Evolutionary conservation across 441 rosid species (phyloP).

Genomic region (Syzygium syzygioides): DNA sequence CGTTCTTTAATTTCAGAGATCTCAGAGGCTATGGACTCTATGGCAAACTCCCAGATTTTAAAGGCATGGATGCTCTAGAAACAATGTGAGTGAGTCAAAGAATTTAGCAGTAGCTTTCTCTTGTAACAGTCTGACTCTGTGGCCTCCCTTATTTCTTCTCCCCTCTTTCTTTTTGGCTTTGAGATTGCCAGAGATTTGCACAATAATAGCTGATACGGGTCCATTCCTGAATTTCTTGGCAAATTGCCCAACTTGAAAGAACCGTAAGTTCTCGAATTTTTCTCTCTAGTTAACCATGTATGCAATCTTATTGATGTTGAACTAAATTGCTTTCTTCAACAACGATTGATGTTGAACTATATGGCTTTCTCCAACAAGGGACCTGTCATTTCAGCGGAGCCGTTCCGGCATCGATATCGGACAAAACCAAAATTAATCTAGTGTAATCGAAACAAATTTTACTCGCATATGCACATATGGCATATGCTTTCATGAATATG

Average conservation of each 20-base stretch:
- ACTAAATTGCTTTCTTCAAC: background rate
- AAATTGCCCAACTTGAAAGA: background rate
- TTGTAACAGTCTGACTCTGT: background rate
- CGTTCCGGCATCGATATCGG: background rate
- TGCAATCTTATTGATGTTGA: background rate
- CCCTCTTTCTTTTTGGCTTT: background rate
- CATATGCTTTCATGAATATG: background rate
- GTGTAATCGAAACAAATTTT: background rate
- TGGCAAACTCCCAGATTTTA: background rate
- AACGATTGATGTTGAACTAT: background rate
- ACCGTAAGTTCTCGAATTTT: background rate
- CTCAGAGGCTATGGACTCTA: background rate
- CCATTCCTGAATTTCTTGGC: background rate
- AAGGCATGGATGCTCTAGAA: background rate
- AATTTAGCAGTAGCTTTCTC: background rate
- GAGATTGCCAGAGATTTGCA: background rate
- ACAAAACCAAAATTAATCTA: background rate
- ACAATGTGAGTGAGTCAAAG: background rate
- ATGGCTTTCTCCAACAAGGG: background rate
- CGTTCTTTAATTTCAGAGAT: background rate
- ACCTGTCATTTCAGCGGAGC: background rate
- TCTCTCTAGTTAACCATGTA: background rate
- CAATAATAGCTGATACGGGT: accelerated
- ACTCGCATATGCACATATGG: background rate
- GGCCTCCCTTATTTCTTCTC: background rate